Base-by-base conservation (phyloP, 768 basidiomycete genomes). In the Cytidiella melzeri region DNA sequence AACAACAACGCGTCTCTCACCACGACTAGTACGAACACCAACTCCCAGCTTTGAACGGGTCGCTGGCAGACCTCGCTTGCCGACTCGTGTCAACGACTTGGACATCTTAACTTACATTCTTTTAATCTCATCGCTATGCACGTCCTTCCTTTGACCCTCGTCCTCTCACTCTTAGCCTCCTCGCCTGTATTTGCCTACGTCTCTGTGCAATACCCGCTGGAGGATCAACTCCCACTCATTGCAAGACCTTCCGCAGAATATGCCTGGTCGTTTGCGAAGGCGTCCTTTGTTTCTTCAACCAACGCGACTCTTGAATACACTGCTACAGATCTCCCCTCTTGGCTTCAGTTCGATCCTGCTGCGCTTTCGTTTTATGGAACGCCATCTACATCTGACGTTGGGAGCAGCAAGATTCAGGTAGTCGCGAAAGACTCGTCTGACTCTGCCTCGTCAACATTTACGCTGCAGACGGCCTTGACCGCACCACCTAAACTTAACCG, bases 221-320 rank as follows among this genome's bases (percentile, higher is more conserved):
- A 79, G 53, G 70, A 72, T 26, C 94, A 98, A 67, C 77, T 81
- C 39, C 92, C 93, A 18, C 73, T 75, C 38, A 79, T 96, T 52
- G 92, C 90, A 19, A 82, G 89, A 51, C 66, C 83, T 34, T 70
- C 72, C 60, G 56, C 76, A 47, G 69, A 72, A 39, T 98, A 79
- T 64, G 70, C 73, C 41, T 97, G 90, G 84, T 65, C 81, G 12
- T 73, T 89, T 57, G 76, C 84, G 54, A 59, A 70, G 3, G 60
- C 66, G 43, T 92, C 92, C 0, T 95, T 94, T 67, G 60, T 64
- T 25, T 75, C 77, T 7, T 57, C 68, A 26, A 62, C 66, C 54
- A 77, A 70, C 51, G 39, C 63, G 40, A 53, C 77, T 5, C 55
- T 81, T 28, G 64, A 57, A 20, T 88, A 84, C 61, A 67, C 79